These are phyloP conservation scores for Gypsophila paniculata DNA, from an alignment of 179 eudicot genomes.

Conservation along the genomic window DNA sequence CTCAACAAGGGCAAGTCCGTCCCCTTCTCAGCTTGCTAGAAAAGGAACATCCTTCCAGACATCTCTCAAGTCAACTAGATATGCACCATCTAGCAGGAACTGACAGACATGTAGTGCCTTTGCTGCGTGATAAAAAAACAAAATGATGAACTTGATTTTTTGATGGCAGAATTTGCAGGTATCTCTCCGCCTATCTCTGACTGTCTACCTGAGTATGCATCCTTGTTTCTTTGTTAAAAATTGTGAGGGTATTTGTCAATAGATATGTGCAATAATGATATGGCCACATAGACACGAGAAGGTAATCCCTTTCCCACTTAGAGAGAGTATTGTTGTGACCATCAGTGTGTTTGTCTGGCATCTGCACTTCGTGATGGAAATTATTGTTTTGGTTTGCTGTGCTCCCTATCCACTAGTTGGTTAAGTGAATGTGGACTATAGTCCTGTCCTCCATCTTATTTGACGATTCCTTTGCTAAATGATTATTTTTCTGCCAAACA, in stretches of 20 bases:
- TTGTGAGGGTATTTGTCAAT: neutral
- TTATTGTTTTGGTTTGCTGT: neutral
- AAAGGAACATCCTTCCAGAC: slow-evolving; percentile 46
- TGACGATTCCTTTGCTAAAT: neutral
- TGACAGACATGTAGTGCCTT: slow-evolving; percentile 44
- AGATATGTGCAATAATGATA: neutral
- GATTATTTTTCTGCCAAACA: neutral
- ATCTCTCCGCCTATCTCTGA: slow-evolving; percentile 7
- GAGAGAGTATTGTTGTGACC: neutral
- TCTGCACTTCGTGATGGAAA: neutral
- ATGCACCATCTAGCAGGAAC: slow-evolving; percentile 35
- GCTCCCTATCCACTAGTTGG: neutral
- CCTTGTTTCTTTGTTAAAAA: neutral
- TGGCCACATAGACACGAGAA: neutral
- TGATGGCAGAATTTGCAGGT: slow-evolving; percentile 96
- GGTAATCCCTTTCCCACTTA: neutral
- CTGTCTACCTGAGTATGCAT: neutral
- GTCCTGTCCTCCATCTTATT: neutral
- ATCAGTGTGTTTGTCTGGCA: neutral
- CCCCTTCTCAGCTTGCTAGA: slow-evolving; percentile 59
- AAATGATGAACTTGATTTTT: slow-evolving; percentile 75
- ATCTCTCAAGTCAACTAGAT: slow-evolving; percentile 45
- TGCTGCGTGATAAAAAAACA: slow-evolving; percentile 65
- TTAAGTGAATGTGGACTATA: neutral
- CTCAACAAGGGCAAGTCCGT: slow-evolving; percentile 75